phyloP scores from a whole-genome alignment of 2,329 filamentous ascomycete species.

The Fusarium marasasianum region DNA sequence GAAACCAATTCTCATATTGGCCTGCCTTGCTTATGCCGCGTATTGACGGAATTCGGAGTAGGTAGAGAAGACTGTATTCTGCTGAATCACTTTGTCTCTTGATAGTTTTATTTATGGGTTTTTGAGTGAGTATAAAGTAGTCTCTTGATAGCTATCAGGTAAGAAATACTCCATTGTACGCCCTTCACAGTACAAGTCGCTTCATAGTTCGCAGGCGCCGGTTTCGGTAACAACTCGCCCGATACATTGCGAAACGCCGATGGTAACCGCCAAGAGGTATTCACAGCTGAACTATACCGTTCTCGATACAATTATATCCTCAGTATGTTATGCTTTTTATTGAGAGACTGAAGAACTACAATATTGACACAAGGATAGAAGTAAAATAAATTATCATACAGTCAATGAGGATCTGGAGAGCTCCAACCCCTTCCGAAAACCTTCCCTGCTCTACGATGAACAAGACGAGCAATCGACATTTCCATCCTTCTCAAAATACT shows the following conservation, averaged over 20 bases:
- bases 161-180: neutral
- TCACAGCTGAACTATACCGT: neutral
- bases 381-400: fast-evolving
- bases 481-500: neutral
- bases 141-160: too few relatives aligned
- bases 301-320: neutral
- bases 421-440: fast-evolving
- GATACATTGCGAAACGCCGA: neutral
- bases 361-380: fast-evolving
- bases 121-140: too few relatives aligned
- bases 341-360: too few relatives aligned
- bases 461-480: neutral
- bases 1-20: neutral
- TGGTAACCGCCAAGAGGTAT: neutral
- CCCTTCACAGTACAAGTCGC: neutral
- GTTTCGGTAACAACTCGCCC: neutral
- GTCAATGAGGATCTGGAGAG: fast-evolving
- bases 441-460: neutral
- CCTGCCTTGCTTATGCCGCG: fast-evolving
- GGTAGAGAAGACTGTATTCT: fast-evolving
- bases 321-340: fast-evolving
- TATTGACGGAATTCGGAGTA: neutral
- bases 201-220: fast-evolving
- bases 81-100: fast-evolving
- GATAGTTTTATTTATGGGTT: fast-evolving